These are phyloP conservation scores for Magnolia officinalis DNA, from an alignment of 164 flowering plant genomes.

Conservation along the genomic window DNA sequence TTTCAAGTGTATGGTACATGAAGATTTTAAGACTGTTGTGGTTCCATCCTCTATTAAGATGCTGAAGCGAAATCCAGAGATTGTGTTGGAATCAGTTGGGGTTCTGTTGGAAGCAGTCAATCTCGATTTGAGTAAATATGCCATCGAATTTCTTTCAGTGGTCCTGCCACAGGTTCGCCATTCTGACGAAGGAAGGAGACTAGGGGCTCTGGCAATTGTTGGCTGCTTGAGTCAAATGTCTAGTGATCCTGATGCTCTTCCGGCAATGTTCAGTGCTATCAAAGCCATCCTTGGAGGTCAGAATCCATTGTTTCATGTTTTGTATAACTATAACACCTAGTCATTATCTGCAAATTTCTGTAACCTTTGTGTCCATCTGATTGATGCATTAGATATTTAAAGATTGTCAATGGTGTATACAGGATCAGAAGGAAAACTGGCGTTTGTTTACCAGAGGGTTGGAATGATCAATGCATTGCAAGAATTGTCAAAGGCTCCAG, in stretches of 20 bases:
- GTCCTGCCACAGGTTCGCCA: conserved; percentile 82
- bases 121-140: conserved; percentile 92
- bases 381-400: not conserved
- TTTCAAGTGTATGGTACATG: conserved; percentile 61
- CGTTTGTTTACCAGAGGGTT: conserved; percentile 86
- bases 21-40: conserved; percentile 66
- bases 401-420: conserved; percentile 10
- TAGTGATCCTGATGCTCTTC: conserved; percentile 87
- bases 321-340: not conserved
- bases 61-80: conserved; percentile 98
- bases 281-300: conserved; percentile 87
- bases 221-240: conserved; percentile 73
- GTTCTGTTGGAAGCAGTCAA: conserved; percentile 59
- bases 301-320: conserved; percentile 3
- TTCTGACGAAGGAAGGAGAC: conserved; percentile 80
- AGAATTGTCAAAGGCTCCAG: conserved; percentile 78
- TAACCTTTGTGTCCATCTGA: not conserved
- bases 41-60: conserved; percentile 82
- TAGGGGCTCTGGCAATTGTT: conserved; percentile 60
- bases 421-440: conserved; percentile 97
- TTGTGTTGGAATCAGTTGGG: conserved; percentile 77
- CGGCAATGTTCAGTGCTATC: conserved; percentile 64
- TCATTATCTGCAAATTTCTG: not conserved
- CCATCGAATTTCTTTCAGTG: conserved; percentile 72
- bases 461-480: conserved; percentile 82